phyloP scores from a whole-genome alignment of 2,329 filamentous ascomycete species.

The Neonectria coccinea region DNA sequence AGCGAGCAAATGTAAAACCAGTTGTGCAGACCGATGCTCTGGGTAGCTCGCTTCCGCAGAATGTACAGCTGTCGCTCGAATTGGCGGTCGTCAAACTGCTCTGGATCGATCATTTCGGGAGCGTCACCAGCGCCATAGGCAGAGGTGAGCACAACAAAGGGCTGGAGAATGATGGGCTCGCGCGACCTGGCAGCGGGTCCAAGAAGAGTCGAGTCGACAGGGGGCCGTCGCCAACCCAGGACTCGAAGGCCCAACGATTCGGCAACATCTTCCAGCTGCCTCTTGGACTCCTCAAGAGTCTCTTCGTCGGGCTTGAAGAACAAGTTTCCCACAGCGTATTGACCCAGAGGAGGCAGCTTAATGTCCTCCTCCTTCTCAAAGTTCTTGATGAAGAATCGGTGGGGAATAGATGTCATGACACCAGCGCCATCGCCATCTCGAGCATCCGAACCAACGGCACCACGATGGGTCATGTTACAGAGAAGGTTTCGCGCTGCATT shows the following conservation, averaged over 20 bases:
- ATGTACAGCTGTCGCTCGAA: conserved; percentile 97
- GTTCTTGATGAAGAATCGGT: conserved; percentile 99
- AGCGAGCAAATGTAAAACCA: conserved; percentile 99
- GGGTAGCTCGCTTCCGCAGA: conserved; percentile 92
- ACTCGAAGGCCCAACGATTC: conserved; percentile 88
- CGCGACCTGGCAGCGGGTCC: conserved; percentile 93
- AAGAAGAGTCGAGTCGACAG: conserved; percentile 91
- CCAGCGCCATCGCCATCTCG: conserved; percentile 98
- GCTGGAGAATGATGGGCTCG: conserved; percentile 95
- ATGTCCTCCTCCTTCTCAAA: conserved; percentile 92
- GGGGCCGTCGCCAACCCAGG: conserved; percentile 95
- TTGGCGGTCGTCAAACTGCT: conserved; percentile 83
- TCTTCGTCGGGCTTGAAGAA: conserved; percentile 98
- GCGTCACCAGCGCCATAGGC: conserved; percentile 85
- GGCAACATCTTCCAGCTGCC: conserved; percentile 94
- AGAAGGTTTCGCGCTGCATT: conserved; percentile 84
- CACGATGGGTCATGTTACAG: conserved; percentile 99
- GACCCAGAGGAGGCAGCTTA: conserved; percentile 86
- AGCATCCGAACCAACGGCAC: conserved; percentile 96
- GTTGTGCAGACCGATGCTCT: conserved; percentile 94
- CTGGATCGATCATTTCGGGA: conserved; percentile 81
- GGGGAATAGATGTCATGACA: conserved; percentile 99
- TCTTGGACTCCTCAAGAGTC: conserved; percentile 88
- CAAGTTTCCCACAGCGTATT: conserved; percentile 97
- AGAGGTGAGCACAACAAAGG: conserved; percentile 89